A percentile compares a stretch with the other conserved stretches of the same genome.
Conservation (phyloP, 2,329 filamentous ascomycete species). For the Phaeosphaeria sp. region DNA sequence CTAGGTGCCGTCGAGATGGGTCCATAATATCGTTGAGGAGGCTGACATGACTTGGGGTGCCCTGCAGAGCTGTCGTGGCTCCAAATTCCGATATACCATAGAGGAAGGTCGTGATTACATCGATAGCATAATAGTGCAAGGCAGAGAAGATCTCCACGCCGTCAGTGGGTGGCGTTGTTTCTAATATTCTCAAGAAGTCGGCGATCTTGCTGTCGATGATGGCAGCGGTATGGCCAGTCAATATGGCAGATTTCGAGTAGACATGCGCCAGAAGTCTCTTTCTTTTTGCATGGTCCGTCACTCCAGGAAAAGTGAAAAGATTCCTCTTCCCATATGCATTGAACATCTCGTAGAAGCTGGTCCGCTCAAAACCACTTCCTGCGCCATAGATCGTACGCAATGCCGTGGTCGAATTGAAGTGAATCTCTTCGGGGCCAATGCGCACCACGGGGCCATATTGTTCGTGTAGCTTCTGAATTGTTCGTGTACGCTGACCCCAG, state of each 20-base stretch:
- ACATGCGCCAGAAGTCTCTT: slow-evolving; percentile 62
- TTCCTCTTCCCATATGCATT: slow-evolving; percentile 61
- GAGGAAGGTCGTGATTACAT: slow-evolving; percentile 61
- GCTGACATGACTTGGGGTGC: slow-evolving; percentile 45
- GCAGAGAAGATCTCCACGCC: slow-evolving; percentile 56
- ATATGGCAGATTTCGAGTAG: slow-evolving; percentile 57
- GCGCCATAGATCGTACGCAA: slow-evolving; percentile 63
- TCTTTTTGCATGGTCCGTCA: slow-evolving; percentile 55
- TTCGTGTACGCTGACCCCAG: slow-evolving; percentile 53
- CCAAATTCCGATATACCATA: slow-evolving; percentile 54
- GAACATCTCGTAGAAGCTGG: slow-evolving; percentile 63
- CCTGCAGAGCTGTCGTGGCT: slow-evolving; percentile 53
- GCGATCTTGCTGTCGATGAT: slow-evolving; percentile 10
- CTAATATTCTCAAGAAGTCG: slow-evolving; percentile 52
- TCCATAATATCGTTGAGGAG: slow-evolving; percentile 59
- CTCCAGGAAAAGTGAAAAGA: slow-evolving; percentile 59
- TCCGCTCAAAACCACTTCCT: slow-evolving; percentile 59
- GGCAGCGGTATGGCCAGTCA: slow-evolving; percentile 49
- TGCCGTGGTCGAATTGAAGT: slow-evolving; percentile 51
- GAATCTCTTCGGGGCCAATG: slow-evolving; percentile 21
- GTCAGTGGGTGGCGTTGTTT: slow-evolving; percentile 35
- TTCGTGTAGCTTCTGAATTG: slow-evolving; percentile 53
- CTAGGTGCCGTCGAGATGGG: slow-evolving; percentile 53
- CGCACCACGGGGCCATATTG: slow-evolving; percentile 24
- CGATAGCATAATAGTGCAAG: slow-evolving; percentile 62